Conservation (phyloP, 148 eudicot genomes). For the Camellia lanceoleosa region DNA sequence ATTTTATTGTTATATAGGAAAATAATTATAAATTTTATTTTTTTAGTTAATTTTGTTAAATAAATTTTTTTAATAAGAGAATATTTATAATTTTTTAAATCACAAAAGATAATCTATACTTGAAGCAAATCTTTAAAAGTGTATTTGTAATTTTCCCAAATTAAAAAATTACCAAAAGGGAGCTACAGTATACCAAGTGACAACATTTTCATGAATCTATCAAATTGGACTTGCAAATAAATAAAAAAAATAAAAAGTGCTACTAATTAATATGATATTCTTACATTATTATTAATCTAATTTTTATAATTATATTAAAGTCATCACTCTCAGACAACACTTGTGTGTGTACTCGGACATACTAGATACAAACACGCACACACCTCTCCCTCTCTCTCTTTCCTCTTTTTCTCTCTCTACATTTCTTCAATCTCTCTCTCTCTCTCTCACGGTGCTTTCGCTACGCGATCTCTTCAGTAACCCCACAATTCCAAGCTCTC, state of each 20-base stretch:
- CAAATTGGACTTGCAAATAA: too few relatives aligned
- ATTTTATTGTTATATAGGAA: too few relatives aligned
- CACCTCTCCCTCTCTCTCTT: background rate
- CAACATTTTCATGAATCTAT: too few relatives aligned
- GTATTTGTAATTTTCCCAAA: too few relatives aligned
- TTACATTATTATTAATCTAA: background rate
- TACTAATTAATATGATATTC: background rate
- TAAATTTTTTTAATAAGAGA: too few relatives aligned
- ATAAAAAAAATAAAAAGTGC: background rate
- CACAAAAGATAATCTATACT: too few relatives aligned
- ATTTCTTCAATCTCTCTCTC: background rate
- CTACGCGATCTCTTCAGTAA: conserved; percentile 11
- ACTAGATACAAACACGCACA: background rate
- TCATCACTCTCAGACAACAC: conserved; percentile 9
- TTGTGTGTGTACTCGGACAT: conserved; percentile 2
- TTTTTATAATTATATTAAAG: background rate
- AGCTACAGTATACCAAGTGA: too few relatives aligned
- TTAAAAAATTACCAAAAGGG: too few relatives aligned
- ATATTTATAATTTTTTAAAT: too few relatives aligned
- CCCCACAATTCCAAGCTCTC: background rate
- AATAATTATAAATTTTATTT: too few relatives aligned
- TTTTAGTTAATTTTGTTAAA: too few relatives aligned
- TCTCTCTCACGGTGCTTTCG: background rate
- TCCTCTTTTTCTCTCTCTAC: background rate
- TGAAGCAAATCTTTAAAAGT: too few relatives aligned